phyloP scores from a whole-genome alignment of 2,329 filamentous ascomycete species.

The Neurospora sp. region DNA sequence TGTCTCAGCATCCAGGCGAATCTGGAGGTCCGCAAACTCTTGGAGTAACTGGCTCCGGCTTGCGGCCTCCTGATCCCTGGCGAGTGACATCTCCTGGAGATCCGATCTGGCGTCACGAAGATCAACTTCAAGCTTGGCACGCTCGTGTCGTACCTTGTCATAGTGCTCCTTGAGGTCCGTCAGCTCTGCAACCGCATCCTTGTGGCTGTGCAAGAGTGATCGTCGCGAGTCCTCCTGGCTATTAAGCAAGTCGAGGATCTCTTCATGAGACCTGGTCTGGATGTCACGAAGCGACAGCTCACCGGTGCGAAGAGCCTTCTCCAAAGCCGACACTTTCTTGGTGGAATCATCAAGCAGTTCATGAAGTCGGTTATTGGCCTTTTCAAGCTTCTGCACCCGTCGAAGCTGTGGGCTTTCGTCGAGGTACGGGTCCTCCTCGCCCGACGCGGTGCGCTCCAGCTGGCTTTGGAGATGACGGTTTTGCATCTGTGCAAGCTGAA shows the following conservation, averaged over 20 bases:
- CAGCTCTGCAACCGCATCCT: slow-evolving; percentile 74
- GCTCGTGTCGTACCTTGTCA: slow-evolving; percentile 76
- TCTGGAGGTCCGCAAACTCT: slow-evolving; percentile 89
- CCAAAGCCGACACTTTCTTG: slow-evolving; percentile 82
- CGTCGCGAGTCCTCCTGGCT: slow-evolving; percentile 85
- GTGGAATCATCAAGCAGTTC: slow-evolving; percentile 90
- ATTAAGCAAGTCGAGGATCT: slow-evolving; percentile 85
- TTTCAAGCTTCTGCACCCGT: slow-evolving; percentile 83
- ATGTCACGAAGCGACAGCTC: slow-evolving; percentile 85
- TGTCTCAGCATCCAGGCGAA: slow-evolving; percentile 79
- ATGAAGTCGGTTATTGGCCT: slow-evolving; percentile 83
- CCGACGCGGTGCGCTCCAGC: slow-evolving; percentile 58
- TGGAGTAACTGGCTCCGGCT: slow-evolving; percentile 81
- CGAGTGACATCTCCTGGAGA: slow-evolving; percentile 66
- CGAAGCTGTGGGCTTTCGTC: slow-evolving; percentile 72
- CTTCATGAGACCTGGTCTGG: slow-evolving; percentile 87
- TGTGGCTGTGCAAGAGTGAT: slow-evolving; percentile 73
- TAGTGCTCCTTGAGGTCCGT: slow-evolving; percentile 79
- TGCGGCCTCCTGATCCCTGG: slow-evolving; percentile 78
- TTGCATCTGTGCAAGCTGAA: slow-evolving; percentile 91
- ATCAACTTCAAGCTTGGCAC: slow-evolving; percentile 73
- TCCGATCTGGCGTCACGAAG: slow-evolving; percentile 77
- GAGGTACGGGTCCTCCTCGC: slow-evolving; percentile 47
- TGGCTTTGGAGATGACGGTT: slow-evolving; percentile 88
- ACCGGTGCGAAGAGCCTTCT: slow-evolving; percentile 77